These are phyloP conservation scores for Triangularia setosa DNA, from an alignment of 2,329 filamentous ascomycete genomes.

Conservation along the genomic window DNA sequence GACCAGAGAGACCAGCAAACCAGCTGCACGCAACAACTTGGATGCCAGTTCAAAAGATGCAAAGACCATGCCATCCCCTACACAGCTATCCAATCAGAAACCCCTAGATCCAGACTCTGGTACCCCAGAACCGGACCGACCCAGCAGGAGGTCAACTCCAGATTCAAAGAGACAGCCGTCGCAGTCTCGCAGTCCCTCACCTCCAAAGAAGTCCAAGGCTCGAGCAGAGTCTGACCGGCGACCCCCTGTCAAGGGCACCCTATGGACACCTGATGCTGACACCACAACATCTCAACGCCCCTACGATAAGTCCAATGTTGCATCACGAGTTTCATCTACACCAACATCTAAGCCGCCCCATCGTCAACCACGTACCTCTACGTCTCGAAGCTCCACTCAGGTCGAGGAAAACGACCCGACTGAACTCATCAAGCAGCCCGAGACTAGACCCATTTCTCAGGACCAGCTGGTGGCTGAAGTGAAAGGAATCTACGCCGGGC, in stretches of 20 bases:
- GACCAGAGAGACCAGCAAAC: slow-evolving; percentile 1
- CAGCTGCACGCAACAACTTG: neutral
- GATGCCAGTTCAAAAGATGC: neutral
- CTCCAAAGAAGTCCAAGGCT: slow-evolving; percentile 21
- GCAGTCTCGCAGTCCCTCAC: slow-evolving; percentile 17
- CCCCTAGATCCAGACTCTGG: slow-evolving; percentile 1
- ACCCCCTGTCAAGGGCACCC: slow-evolving; percentile 16
- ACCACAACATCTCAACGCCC: slow-evolving; percentile 9
- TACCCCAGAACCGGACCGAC: neutral
- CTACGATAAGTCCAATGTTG: slow-evolving; percentile 22
- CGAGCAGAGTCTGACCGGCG: slow-evolving; percentile 18
- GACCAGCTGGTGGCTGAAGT: slow-evolving; percentile 79
- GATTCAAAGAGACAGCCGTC: slow-evolving; percentile 19
- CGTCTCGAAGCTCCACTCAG: neutral
- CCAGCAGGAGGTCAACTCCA: slow-evolving; percentile 11
- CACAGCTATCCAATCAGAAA: neutral
- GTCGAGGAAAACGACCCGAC: slow-evolving; percentile 18
- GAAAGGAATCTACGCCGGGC: slow-evolving; percentile 75
- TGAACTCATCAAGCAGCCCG: slow-evolving; percentile 45
- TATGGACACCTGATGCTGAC: slow-evolving; percentile 22
- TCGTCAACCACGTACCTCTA: slow-evolving; percentile 4
- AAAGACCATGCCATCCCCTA: neutral
- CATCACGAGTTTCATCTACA: slow-evolving; percentile 14
- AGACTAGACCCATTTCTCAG: slow-evolving; percentile 67
- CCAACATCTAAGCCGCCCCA: slow-evolving; percentile 11